Conservation (phyloP, 208 protist species). For the Crithidia expoeki region DNA sequence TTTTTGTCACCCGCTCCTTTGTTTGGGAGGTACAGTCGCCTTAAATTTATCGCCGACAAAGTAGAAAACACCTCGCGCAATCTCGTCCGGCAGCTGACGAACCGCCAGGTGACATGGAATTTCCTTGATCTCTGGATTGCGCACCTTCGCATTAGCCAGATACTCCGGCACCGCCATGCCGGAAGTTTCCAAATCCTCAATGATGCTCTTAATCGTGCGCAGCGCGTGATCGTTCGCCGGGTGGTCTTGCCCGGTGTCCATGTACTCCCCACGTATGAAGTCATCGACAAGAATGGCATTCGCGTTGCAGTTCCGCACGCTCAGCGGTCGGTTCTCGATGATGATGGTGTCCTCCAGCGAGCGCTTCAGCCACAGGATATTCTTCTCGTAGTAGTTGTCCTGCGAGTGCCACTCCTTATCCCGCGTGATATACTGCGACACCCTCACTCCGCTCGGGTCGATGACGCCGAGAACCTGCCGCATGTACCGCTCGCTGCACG, state of each 20-base stretch:
- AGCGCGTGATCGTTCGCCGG: slow-evolving; percentile 82
- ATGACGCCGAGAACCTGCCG: slow-evolving; percentile 82
- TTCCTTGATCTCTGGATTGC: slow-evolving; percentile 73
- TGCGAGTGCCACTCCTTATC: slow-evolving; percentile 73
- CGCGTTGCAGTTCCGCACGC: slow-evolving; percentile 86
- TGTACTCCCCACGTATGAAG: slow-evolving; percentile 91
- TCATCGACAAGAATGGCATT: slow-evolving; percentile 90
- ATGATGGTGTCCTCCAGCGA: slow-evolving; percentile 80
- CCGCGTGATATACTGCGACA: slow-evolving; percentile 82
- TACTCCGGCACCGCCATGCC: slow-evolving; percentile 76
- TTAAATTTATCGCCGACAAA: slow-evolving; percentile 88
- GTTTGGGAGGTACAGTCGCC: background rate
- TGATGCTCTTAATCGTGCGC: slow-evolving; percentile 67
- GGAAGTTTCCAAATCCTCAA: slow-evolving; percentile 70
- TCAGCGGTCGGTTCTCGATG: slow-evolving; percentile 83
- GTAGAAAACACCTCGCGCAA: slow-evolving; percentile 88
- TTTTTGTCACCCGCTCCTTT: background rate
- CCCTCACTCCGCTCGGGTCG: slow-evolving; percentile 75
- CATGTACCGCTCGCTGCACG: slow-evolving; percentile 89
- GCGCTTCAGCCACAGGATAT: slow-evolving; percentile 85
- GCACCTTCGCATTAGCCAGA: slow-evolving; percentile 55
- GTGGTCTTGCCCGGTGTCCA: slow-evolving; percentile 87
- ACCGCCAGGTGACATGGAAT: slow-evolving; percentile 88
- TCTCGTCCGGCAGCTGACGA: slow-evolving; percentile 84
- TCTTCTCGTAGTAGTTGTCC: slow-evolving; percentile 92